phyloP scores from a whole-genome alignment of 2,329 filamentous ascomycete genomes.

The Penicillium sp. region DNA sequence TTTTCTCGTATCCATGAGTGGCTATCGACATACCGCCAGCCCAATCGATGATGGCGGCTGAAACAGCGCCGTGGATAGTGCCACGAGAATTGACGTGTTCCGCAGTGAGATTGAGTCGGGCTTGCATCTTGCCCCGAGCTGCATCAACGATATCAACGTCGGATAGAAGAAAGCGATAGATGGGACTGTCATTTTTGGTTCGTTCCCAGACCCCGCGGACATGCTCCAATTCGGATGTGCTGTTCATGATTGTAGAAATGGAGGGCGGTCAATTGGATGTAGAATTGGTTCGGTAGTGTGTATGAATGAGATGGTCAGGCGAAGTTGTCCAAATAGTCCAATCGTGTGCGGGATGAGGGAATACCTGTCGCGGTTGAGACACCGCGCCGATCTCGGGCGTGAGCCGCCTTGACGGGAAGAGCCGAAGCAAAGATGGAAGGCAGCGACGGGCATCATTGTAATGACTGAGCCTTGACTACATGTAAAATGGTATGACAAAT shows the following conservation, averaged over 20 bases:
- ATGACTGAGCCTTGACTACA: too few species aligned
- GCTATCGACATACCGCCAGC: conserved; percentile 10
- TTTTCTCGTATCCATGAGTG: conserved; percentile 9
- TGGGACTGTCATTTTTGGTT: conserved; percentile 9
- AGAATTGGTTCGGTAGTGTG: not conserved
- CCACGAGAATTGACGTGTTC: conserved; percentile 10
- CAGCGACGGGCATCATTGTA: too few species aligned
- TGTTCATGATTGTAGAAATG: not conserved
- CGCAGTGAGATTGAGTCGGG: conserved; percentile 8
- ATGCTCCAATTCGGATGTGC: conserved; percentile 3
- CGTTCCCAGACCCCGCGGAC: conserved; percentile 9
- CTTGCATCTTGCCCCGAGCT: conserved; percentile 5
- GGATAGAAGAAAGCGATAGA: conserved; percentile 8
- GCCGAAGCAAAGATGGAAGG: not conserved
- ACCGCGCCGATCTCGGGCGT: not conserved
- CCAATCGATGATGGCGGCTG: conserved; percentile 10
- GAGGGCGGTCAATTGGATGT: not conserved
- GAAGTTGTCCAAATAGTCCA: too few species aligned
- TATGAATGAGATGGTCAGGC: not conserved
- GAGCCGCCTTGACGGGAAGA: not conserved
- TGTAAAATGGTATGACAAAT: too few species aligned
- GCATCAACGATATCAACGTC: conserved; percentile 7
- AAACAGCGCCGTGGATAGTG: conserved; percentile 10
- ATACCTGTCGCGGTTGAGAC: too few species aligned
- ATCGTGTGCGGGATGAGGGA: too few species aligned